Evolutionary conservation across 176 grass and related monocot species (phyloP).

Genomic region (Elaeis guineensis): DNA sequence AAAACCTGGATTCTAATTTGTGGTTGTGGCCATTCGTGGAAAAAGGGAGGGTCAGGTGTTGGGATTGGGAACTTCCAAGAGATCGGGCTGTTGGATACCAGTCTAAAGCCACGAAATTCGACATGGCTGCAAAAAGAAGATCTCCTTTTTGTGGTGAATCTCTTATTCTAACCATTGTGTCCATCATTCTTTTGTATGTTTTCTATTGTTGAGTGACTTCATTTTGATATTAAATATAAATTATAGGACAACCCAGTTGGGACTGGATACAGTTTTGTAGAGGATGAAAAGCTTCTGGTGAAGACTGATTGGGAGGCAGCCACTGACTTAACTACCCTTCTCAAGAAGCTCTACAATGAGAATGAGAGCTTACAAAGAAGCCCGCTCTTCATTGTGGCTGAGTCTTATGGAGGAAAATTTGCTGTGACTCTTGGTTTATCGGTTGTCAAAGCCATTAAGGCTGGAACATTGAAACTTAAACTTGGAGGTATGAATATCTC

Average conservation of each 20-base stretch:
- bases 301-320: slow-evolving; percentile 53
- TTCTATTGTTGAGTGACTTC: neutral
- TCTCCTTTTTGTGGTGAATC: slow-evolving; percentile 71
- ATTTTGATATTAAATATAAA: neutral
- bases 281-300: slow-evolving; percentile 45
- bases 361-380: slow-evolving; percentile 30
- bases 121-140: slow-evolving; percentile 77
- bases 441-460: slow-evolving; percentile 33
- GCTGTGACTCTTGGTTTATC: slow-evolving; percentile 51
- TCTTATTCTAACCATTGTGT: neutral
- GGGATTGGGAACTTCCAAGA: slow-evolving; percentile 73
- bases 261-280: slow-evolving; percentile 74
- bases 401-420: slow-evolving; percentile 81
- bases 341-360: slow-evolving; percentile 38
- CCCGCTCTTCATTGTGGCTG: slow-evolving; percentile 64
- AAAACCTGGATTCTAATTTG: neutral
- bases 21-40: neutral
- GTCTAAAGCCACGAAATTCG: slow-evolving; percentile 49
- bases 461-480: slow-evolving; percentile 48
- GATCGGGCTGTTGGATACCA: slow-evolving; percentile 50
- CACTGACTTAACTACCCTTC: slow-evolving; percentile 32
- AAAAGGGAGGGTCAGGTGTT: slow-evolving; percentile 47
- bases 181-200: neutral
- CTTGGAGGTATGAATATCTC: slow-evolving; percentile 37
- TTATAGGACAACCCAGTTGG: slow-evolving; percentile 86